phyloP scores from a whole-genome alignment of 306 rosid genomes.

The Mimosa pudica region DNA sequence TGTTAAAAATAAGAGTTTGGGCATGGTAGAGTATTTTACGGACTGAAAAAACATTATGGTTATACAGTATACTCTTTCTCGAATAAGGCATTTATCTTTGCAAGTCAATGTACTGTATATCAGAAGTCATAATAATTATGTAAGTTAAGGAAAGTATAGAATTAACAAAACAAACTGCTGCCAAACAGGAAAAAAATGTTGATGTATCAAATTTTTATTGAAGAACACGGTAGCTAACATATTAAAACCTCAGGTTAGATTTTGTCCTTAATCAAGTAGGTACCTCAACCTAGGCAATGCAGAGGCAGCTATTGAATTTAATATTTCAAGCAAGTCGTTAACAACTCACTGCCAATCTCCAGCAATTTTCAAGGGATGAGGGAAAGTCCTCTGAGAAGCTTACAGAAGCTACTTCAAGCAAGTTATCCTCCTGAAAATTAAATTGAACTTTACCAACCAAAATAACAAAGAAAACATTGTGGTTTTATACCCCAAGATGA shows the following conservation, averaged over 20 bases:
- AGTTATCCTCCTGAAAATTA: conserved; percentile 65
- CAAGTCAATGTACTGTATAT: background rate
- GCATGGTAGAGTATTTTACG: background rate
- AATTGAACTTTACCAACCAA: conserved; percentile 14
- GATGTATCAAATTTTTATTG: background rate
- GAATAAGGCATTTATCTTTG: background rate
- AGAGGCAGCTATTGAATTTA: conserved; percentile 19
- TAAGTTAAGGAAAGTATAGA: background rate
- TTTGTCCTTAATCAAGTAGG: background rate
- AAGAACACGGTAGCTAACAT: background rate
- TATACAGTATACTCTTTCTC: background rate
- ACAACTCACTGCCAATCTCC: conserved; percentile 70
- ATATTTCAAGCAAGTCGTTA: conserved; percentile 26
- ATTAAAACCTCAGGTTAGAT: background rate
- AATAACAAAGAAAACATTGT: conserved; percentile 22
- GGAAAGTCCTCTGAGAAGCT: conserved; percentile 70
- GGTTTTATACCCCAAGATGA: background rate
- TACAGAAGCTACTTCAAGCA: conserved; percentile 73
- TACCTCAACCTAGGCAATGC: background rate
- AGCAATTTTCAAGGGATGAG: conserved; percentile 62
- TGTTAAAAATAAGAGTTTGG: background rate
- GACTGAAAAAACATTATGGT: background rate
- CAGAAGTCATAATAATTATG: background rate
- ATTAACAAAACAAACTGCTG: background rate
- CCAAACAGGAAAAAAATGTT: background rate